Conservation (phyloP, 2,329 filamentous ascomycete species). For the Diaporthe longicolla region DNA sequence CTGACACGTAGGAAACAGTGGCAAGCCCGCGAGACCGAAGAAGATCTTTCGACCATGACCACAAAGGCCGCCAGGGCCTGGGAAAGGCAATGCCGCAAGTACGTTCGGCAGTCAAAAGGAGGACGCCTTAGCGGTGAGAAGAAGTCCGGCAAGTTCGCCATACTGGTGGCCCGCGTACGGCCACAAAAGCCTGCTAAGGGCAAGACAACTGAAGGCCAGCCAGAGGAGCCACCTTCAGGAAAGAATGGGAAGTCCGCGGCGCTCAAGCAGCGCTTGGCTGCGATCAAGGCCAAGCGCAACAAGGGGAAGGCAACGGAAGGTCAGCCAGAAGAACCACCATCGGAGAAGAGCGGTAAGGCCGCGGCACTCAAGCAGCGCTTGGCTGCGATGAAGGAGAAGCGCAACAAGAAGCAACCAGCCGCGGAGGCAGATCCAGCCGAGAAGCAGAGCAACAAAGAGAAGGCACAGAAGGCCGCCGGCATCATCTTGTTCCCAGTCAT, state of each 20-base stretch:
- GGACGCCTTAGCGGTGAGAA: slow-evolving; percentile 3
- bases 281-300: slow-evolving; percentile 8
- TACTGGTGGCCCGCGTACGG: slow-evolving; percentile 8
- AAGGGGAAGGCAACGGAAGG: background rate
- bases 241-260: slow-evolving; percentile 3
- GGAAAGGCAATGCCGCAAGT: slow-evolving; percentile 36
- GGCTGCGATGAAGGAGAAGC: slow-evolving; percentile 13
- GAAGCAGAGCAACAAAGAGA: slow-evolving; percentile 26
- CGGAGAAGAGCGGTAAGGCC: slow-evolving; percentile 6
- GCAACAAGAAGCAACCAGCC: background rate
- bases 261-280: slow-evolving; percentile 18
- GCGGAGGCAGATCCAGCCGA: background rate
- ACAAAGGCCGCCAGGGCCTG: slow-evolving; percentile 37
- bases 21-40: slow-evolving; percentile 30
- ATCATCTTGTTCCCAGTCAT: slow-evolving; percentile 28
- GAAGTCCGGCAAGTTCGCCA: slow-evolving; percentile 16
- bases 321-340: background rate
- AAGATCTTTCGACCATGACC: slow-evolving; percentile 20
- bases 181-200: background rate
- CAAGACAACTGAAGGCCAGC: slow-evolving; percentile 5
- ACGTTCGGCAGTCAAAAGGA: slow-evolving; percentile 2
- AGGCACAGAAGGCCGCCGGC: slow-evolving; percentile 16
- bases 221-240: background rate
- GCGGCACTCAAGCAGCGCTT: slow-evolving; percentile 16
- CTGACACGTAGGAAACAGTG: slow-evolving; percentile 6